Percentiles rank a stretch among this genome's conserved stretches.
Conservation (phyloP, 1,139 yeast species). For the Protomyces inundatus region DNA sequence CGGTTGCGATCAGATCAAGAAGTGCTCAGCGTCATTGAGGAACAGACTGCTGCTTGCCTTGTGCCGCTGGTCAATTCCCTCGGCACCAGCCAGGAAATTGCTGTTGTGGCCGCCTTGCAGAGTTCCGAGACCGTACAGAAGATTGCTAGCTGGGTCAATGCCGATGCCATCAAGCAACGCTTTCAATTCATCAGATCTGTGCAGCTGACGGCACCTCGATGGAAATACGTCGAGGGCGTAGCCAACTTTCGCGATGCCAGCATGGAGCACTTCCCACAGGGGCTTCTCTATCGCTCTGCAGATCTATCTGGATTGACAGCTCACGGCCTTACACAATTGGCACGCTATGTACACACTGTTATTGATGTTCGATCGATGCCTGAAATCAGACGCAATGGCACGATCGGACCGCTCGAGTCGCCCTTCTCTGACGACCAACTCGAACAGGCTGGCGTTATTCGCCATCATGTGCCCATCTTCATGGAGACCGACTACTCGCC, state of each 20-base stretch:
- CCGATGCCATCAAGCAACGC: background rate
- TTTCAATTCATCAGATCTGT: background rate
- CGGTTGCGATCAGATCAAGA: background rate
- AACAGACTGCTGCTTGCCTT: background rate
- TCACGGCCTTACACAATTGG: slow-evolving; percentile 48
- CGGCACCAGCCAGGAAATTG: background rate
- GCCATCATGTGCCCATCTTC: slow-evolving; percentile 59
- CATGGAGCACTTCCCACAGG: slow-evolving; percentile 52
- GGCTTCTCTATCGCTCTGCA: slow-evolving; percentile 58
- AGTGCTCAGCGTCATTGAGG: background rate
- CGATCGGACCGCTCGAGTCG: background rate
- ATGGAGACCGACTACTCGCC: slow-evolving; percentile 58
- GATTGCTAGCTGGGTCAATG: background rate
- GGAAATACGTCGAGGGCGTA: slow-evolving; percentile 53
- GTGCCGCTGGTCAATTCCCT: background rate
- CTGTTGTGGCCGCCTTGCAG: background rate
- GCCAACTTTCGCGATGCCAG: slow-evolving; percentile 63
- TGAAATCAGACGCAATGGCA: slow-evolving; percentile 53
- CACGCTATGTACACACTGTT: slow-evolving; percentile 43
- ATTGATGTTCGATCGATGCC: slow-evolving; percentile 60
- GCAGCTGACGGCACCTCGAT: background rate
- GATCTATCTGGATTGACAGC: slow-evolving; percentile 48
- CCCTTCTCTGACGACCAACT: background rate
- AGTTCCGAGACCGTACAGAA: background rate
- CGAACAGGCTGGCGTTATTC: slow-evolving; percentile 36